phyloP scores from a whole-genome alignment of 768 basidiomycete genomes.

The Mycena latifolia region DNA sequence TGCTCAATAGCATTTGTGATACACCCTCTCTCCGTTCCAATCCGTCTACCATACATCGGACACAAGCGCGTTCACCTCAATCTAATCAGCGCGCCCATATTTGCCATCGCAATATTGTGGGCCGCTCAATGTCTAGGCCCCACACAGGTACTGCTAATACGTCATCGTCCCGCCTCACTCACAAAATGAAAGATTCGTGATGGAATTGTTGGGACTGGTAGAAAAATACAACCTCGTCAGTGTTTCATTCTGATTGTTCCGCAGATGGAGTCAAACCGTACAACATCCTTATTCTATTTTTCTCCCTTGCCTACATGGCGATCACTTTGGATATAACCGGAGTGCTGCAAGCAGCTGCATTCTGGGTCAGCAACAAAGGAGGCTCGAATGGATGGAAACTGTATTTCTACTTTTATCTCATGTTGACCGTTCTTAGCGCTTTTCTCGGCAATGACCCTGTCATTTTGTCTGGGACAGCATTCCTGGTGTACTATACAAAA shows the following conservation, averaged over 20 bases:
- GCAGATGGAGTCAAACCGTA: slow-evolving; percentile 85
- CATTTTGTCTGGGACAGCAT: slow-evolving; percentile 91
- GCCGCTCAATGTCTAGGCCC: slow-evolving; percentile 66
- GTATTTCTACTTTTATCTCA: slow-evolving; percentile 84
- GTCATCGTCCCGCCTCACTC: slow-evolving; percentile 6
- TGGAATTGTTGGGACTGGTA: slow-evolving; percentile 79
- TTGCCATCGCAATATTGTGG: slow-evolving; percentile 66
- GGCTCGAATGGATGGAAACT: slow-evolving; percentile 79
- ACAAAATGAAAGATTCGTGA: slow-evolving; percentile 59
- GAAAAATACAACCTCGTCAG: background rate
- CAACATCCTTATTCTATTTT: slow-evolving; percentile 94
- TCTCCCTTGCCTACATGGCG: slow-evolving; percentile 93
- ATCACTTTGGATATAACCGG: slow-evolving; percentile 94
- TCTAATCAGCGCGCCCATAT: slow-evolving; percentile 66
- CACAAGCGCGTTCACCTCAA: slow-evolving; percentile 54
- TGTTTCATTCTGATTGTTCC: background rate
- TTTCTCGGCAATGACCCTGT: slow-evolving; percentile 95
- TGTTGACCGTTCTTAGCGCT: slow-evolving; percentile 83
- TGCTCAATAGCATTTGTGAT: slow-evolving; percentile 67
- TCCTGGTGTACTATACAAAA: slow-evolving; percentile 89
- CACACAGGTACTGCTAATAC: slow-evolving; percentile 30
- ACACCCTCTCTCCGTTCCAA: slow-evolving; percentile 55
- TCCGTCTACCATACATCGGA: slow-evolving; percentile 47
- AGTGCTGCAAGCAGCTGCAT: slow-evolving; percentile 86
- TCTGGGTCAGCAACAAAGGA: slow-evolving; percentile 88